A percentile compares a stretch with the other conserved stretches of the same genome.
Conservation (phyloP, 2,329 filamentous ascomycete genomes). For the Neonectria sp. region DNA sequence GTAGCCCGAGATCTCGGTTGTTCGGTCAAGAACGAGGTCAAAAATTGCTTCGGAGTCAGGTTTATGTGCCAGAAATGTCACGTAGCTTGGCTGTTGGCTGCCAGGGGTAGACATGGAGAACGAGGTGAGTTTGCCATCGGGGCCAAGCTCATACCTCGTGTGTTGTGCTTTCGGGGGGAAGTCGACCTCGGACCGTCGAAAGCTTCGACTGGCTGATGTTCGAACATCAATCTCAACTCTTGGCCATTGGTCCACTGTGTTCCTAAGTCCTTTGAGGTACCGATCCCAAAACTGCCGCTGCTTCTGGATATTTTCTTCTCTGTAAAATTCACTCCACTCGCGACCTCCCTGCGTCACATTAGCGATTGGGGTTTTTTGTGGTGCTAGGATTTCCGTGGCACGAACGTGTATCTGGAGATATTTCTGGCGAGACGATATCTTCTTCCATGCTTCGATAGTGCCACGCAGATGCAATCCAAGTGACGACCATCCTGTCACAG, state of each 20-base stretch:
- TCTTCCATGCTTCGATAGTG: slow-evolving; percentile 21
- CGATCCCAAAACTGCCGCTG: slow-evolving; percentile 17
- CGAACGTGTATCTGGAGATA: slow-evolving; percentile 19
- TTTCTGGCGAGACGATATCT: slow-evolving; percentile 9
- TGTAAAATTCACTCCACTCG: slow-evolving; percentile 21
- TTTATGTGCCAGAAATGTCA: slow-evolving; percentile 6
- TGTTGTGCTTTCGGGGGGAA: background rate
- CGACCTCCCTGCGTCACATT: background rate
- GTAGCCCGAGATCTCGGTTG: slow-evolving; percentile 12
- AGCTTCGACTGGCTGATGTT: background rate
- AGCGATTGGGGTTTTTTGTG: too few species aligned
- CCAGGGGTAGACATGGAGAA: background rate
- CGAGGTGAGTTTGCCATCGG: background rate
- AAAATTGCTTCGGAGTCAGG: background rate
- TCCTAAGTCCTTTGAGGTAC: slow-evolving; percentile 8
- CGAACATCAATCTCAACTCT: slow-evolving; percentile 11
- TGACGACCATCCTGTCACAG: slow-evolving; percentile 18
- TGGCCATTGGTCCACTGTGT: slow-evolving; percentile 8
- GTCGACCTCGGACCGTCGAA: background rate
- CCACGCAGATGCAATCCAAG: slow-evolving; percentile 17
- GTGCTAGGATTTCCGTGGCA: background rate
- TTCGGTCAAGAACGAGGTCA: background rate
- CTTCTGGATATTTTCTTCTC: background rate
- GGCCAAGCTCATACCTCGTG: background rate
- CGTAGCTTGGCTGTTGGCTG: background rate